phyloP scores from a whole-genome alignment of 192 early-diverging fungal genomes.

The Thamnidium elegans region DNA sequence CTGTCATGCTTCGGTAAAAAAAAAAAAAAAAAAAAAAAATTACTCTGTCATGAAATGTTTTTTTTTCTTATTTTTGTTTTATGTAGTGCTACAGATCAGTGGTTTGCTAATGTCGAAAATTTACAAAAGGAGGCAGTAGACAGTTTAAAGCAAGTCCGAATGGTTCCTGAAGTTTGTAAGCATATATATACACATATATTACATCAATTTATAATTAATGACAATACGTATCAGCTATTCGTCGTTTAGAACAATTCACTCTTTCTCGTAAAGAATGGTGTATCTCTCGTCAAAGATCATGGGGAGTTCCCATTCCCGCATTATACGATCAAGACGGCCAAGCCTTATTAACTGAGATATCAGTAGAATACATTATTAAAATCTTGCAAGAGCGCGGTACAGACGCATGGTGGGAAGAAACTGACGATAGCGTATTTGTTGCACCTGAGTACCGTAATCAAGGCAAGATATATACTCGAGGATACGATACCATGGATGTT shows the following conservation, averaged over 20 bases:
- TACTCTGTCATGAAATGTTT: not conserved
- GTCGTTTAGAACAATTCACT: conserved; percentile 63
- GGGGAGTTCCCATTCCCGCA: conserved; percentile 82
- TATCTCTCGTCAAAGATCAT: conserved; percentile 77
- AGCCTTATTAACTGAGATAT: conserved; percentile 60
- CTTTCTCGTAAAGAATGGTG: conserved; percentile 76
- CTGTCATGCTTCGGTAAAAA: conserved; percentile 59
- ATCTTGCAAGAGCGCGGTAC: conserved; percentile 56
- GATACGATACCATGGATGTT: conserved; percentile 84
- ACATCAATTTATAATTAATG: not conserved
- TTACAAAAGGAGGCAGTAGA: conserved; percentile 60
- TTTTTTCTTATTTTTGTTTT: not conserved
- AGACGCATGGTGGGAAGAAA: conserved; percentile 69
- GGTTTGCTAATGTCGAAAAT: conserved; percentile 72
- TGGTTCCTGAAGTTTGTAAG: conserved; percentile 59
- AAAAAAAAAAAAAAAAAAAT: not conserved
- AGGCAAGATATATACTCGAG: conserved; percentile 57
- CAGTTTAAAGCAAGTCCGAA: conserved; percentile 50
- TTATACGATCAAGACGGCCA: conserved; percentile 65
- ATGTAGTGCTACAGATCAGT: conserved; percentile 73
- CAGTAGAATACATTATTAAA: conserved; percentile 63
- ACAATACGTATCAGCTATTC: conserved; percentile 30
- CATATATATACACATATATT: not conserved
- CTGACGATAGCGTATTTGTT: conserved; percentile 59
- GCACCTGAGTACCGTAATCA: conserved; percentile 53